Conservation (phyloP, 768 basidiomycete species). For the Calocybe cyanea region DNA sequence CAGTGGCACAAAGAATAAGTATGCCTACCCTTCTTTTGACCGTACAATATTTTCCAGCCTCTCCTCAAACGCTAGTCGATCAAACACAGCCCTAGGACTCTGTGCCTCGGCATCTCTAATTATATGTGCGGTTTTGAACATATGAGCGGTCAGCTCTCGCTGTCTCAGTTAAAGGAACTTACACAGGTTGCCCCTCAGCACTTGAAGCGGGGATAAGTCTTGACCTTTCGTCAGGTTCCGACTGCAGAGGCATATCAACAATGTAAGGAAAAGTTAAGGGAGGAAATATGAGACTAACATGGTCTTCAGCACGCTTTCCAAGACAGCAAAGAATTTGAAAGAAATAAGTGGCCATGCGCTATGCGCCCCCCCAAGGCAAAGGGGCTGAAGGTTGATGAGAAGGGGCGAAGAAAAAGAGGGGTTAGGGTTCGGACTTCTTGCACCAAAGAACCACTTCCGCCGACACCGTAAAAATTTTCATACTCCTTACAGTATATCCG, state of each 20-base stretch:
- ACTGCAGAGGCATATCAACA: conserved; percentile 6
- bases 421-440: conserved; percentile 13
- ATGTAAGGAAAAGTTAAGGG: neutral
- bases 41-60: conserved; percentile 51
- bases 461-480: too few species aligned
- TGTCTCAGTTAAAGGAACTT: conserved; percentile 2
- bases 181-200: conserved; percentile 11
- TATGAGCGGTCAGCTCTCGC: too few species aligned
- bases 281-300: conserved; percentile 6
- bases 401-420: neutral
- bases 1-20: conserved; percentile 1
- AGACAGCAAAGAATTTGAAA: conserved; percentile 20
- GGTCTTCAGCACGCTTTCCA: conserved; percentile 15
- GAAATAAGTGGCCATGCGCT: conserved; percentile 18
- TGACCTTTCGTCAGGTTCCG: conserved; percentile 19
- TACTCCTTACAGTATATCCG: too few species aligned
- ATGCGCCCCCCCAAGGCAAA: conserved; percentile 6
- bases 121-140: neutral
- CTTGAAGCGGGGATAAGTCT: conserved; percentile 24
- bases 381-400: neutral
- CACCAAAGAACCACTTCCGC: too few species aligned
- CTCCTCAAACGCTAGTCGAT: conserved; percentile 49
- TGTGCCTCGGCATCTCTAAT: conserved; percentile 4
- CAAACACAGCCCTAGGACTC: conserved; percentile 19
- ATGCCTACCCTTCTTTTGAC: conserved; percentile 51